A percentile compares a stretch with the other conserved stretches of the same genome.
phyloP scores from a whole-genome alignment of 2,329 filamentous ascomycete genomes.

The Dactylellina leptospora region DNA sequence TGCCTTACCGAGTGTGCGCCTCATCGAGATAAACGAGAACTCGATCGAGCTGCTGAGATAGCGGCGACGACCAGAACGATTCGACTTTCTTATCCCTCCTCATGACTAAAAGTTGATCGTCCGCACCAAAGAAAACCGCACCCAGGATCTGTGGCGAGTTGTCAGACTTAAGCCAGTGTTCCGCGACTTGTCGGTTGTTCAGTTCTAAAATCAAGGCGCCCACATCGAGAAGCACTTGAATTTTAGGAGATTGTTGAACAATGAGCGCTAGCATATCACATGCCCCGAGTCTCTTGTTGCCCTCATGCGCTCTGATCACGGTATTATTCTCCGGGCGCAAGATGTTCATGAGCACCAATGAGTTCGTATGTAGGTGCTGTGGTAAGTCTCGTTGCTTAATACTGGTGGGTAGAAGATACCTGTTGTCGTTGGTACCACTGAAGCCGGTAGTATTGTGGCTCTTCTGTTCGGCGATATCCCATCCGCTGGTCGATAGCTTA shows the following conservation, averaged over 20 bases:
- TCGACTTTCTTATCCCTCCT: constrained; percentile 63
- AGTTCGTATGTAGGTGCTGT: constrained; percentile 72
- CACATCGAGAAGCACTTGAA: constrained; percentile 74
- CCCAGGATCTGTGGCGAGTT: constrained; percentile 49
- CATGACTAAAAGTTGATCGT: constrained; percentile 67
- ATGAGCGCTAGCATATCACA: constrained; percentile 63
- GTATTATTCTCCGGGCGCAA: constrained; percentile 24
- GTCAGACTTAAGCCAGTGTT: constrained; percentile 64
- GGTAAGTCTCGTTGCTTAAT: constrained; percentile 68
- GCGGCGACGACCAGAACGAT: constrained; percentile 68
- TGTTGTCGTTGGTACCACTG: constrained; percentile 74
- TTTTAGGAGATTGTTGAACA: constrained; percentile 59
- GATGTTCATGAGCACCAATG: constrained; percentile 66
- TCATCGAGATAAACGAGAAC: constrained; percentile 77
- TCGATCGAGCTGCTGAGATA: constrained; percentile 65
- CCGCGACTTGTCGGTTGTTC: constrained; percentile 67
- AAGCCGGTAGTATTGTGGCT: constrained; percentile 69
- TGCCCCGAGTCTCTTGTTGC: constrained; percentile 56
- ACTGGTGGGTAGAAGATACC: constrained; percentile 66
- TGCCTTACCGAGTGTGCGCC: constrained; percentile 74
- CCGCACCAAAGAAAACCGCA: constrained; percentile 68
- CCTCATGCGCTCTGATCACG: constrained; percentile 51
- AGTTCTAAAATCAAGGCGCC: constrained; percentile 75
- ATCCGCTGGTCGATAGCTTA: constrained; percentile 73
- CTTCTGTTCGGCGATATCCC: constrained; percentile 66